Percentiles rank a stretch among this genome's conserved stretches.
Evolutionary conservation across 2,329 filamentous ascomycete species (phyloP).

Genomic region (Calonectria hawksworthii): DNA sequence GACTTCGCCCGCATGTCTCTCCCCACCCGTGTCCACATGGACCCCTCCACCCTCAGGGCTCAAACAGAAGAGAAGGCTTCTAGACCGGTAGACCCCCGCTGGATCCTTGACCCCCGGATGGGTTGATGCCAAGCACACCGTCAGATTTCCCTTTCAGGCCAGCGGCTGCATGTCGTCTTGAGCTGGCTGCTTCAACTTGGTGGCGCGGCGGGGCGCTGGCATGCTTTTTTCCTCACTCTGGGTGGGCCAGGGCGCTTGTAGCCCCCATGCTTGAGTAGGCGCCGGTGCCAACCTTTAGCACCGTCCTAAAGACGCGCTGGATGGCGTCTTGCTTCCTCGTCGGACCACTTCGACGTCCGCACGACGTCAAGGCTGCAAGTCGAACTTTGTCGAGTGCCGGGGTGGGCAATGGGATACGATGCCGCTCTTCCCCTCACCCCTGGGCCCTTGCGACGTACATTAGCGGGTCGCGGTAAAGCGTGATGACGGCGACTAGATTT

Average conservation of each 20-base stretch:
- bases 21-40: conserved; percentile 11
- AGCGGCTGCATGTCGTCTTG: conserved; percentile 9
- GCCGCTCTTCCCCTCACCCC: conserved; percentile 21
- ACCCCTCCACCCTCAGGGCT: conserved; percentile 26
- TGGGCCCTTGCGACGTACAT: conserved; percentile 7
- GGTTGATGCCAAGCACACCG: conserved; percentile 37
- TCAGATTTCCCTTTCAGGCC: conserved; percentile 31
- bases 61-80: conserved; percentile 31
- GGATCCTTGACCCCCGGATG: conserved; percentile 31
- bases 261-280: conserved; percentile 20
- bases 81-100: conserved; percentile 25
- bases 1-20: not conserved
- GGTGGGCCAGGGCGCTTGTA: conserved; percentile 21
- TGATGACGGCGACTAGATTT: conserved; percentile 18
- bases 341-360: conserved; percentile 36
- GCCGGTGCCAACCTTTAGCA: conserved; percentile 27
- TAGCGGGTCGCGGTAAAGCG: conserved; percentile 22
- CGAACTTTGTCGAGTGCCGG: conserved; percentile 25
- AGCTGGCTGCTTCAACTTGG: conserved; percentile 21
- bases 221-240: conserved; percentile 8
- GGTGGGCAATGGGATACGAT: conserved; percentile 20
- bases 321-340: conserved; percentile 38
- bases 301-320: conserved; percentile 20
- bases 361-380: conserved; percentile 26
- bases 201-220: conserved; percentile 7